A percentile compares a stretch with the other conserved stretches of the same genome.
Evolutionary conservation across 2,329 filamentous ascomycete species (phyloP).

Genomic region (Colletotrichum kahawae): DNA sequence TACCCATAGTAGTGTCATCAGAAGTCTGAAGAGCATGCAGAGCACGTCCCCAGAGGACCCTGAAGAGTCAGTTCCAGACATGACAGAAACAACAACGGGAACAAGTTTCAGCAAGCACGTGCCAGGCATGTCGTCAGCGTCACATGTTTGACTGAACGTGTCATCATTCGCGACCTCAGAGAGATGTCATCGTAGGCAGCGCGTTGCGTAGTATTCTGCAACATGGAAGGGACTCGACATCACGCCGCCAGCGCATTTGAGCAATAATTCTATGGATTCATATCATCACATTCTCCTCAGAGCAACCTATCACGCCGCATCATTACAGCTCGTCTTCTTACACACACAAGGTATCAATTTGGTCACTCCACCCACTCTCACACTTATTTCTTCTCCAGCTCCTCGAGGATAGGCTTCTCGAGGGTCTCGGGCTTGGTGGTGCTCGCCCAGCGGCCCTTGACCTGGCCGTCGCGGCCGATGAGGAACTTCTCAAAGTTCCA

Average conservation of each 20-base stretch:
- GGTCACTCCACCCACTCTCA: background rate
- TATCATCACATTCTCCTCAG: background rate
- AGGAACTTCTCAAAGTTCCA: conserved; percentile 99
- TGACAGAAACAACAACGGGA: background rate
- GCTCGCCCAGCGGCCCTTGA: conserved; percentile 86
- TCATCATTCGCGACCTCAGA: background rate
- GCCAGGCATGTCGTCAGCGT: background rate
- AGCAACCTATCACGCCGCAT: background rate
- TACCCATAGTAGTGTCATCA: too few relatives aligned
- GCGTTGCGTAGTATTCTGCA: rapidly evolving
- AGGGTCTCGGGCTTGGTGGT: conserved; percentile 84
- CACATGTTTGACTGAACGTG: background rate
- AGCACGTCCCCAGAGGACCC: background rate
- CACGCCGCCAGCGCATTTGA: background rate
- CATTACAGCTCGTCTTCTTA: background rate
- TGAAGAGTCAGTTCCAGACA: background rate
- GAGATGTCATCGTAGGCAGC: background rate
- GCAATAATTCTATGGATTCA: background rate
- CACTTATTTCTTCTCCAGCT: conserved; percentile 60
- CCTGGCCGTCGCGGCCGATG: conserved; percentile 82
- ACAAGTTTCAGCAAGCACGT: background rate
- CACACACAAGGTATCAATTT: conserved; percentile 9
- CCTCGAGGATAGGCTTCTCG: conserved; percentile 76
- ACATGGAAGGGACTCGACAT: rapidly evolving
- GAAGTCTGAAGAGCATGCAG: background rate